Evolutionary conservation across 2,329 filamentous ascomycete genomes (phyloP), one percentile per base, ranked within the genome.

Genomic region (Escovopsis sp.): DNA sequence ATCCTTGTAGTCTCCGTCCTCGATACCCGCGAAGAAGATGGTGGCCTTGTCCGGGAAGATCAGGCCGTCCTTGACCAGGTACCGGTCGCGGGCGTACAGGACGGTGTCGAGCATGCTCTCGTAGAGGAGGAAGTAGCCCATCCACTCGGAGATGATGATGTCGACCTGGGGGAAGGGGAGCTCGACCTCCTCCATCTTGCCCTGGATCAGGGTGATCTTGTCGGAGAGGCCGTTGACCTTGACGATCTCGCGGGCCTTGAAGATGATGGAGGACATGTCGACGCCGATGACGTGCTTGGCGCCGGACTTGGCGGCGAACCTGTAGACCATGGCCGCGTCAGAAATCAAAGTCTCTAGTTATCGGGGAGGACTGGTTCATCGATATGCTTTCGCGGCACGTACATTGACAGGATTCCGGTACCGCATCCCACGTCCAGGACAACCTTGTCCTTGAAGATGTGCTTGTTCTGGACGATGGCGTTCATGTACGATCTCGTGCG

Each of bases 71-170:
- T 84, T 81, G 49, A 69, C 72, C 47, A 98, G 79, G 65, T 94
- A 98, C 62, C 74, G 82, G 73, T 98, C 91, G 55, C 91, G 81
- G 26, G 91, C 91, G 60, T 95, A 96, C 46, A 98, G 75, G 40
- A 98, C 91, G 30, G 91, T 98, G 69, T 98, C 91, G 59, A 98
- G 67, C 91, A 98, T 98, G 76, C 77, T 85, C 77, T 98, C 91
- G 67, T 98, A 98, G 47, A 98, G 79, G 42, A 98, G 70, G 72
- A 96, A 96, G 70, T 98, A 98, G 32, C 91, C 91, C 91, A 98
- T 98, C 91, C 91, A 98, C 72, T 98, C 91, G 2, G 89, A 96
- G 62, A 98, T 94, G 68, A 98, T 98, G 61, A 98, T 98, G 60
- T 98, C 91, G 51, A 98, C 91, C 67, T 96, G 85, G 57, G 86